Conservation (phyloP, 441 rosid species). For the Brassica hybrid region DNA sequence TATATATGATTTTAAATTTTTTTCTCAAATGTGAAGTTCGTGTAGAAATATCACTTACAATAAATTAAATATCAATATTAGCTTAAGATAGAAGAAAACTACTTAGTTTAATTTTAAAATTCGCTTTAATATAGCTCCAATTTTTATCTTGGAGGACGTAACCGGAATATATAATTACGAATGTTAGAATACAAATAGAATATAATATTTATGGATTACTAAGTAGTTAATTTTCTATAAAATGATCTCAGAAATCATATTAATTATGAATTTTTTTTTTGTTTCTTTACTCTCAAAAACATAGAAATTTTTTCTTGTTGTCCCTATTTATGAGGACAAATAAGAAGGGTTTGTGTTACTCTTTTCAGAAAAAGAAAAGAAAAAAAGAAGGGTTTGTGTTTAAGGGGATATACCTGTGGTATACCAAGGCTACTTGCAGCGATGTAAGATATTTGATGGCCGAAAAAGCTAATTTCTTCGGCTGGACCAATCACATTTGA, state of each 20-base stretch:
- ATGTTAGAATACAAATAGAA: too few species aligned
- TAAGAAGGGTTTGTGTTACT: neutral
- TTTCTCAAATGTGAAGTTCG: neutral
- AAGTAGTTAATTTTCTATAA: neutral
- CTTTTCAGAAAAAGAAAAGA: too few species aligned
- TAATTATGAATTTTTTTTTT: neutral
- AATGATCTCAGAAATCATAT: neutral
- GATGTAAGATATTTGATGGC: conserved; percentile 63
- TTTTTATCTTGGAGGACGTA: too few species aligned
- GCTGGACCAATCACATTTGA: conserved; percentile 72
- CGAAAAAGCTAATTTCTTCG: conserved; percentile 71
- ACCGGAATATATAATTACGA: too few species aligned
- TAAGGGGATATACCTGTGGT: conserved; percentile 58
- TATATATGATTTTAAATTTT: too few species aligned
- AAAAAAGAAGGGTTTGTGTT: neutral
- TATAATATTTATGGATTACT: too few species aligned
- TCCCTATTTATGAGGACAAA: neutral
- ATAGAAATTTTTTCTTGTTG: neutral
- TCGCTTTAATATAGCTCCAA: too few species aligned
- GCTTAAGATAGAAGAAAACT: too few species aligned
- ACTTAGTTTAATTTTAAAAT: too few species aligned
- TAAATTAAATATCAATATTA: too few species aligned
- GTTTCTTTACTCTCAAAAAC: neutral
- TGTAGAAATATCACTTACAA: too few species aligned
- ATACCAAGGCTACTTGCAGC: conserved; percentile 70